Base-by-base conservation (phyloP, 169 alveolate species). In the Cryptosporidium tyzzeri region DNA sequence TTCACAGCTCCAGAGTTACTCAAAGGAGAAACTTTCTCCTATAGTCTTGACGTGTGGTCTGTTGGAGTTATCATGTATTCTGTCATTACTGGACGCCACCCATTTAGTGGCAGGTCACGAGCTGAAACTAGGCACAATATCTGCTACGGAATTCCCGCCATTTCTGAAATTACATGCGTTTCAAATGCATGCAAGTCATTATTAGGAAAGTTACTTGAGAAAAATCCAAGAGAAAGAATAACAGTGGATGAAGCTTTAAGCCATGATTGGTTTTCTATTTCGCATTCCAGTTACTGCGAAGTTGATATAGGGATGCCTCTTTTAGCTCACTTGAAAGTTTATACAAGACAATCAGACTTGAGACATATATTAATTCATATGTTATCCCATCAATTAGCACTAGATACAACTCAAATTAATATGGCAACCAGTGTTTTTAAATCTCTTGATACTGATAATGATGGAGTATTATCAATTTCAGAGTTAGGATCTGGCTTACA, bases 21-120 rank as follows among this genome's bases (percentile, higher is more conserved):
- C 33, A 45, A 55, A 10, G 86, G 69, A 37, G 75, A 87, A 16
- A 29, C 68, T 0, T 87, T 65, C 73, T 67, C 87, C 35, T 87
- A 59, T 23, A 62, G 86, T 9, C 68, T 80, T 35, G 93, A 87
- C 44, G 84, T 87, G 21, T 87, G 93, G 93, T 37, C 91, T 4
- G 68, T 85, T 0, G 93, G 93, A 29, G 92, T 87, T 16, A 50
- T 87, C 26, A 50, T 84, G 84, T 87, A 85, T 33, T 51, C 65
- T 21, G 65, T 87, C 39, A 50, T 87, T 41, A 69, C 93, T 8
- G 93, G 92, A 1, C 80, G 44, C 37, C 91, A 74, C 48, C 93
- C 93, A 21, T 87, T 87, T 75, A 41, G 67, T 41, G 91, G 86
- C 58, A 55, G 35, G 55, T 48, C 59, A 18, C 31, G 41, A 59